phyloP scores from a whole-genome alignment of 768 basidiomycete genomes.

The Rhodotorula babjevae region DNA sequence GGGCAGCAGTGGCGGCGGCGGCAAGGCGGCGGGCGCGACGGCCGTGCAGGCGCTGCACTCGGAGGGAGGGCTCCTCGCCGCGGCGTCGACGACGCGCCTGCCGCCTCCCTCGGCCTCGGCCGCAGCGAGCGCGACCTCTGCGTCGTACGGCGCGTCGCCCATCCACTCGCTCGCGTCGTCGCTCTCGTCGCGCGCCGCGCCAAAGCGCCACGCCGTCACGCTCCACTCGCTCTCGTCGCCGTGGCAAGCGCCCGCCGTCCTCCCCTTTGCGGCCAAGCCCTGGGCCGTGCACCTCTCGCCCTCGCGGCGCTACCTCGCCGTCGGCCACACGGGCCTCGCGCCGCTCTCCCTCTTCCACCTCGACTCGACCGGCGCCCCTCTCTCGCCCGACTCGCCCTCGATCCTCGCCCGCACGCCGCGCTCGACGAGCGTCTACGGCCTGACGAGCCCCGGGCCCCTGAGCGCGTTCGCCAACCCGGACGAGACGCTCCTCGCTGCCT shows the following conservation, averaged over 20 bases:
- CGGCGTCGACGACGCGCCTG: constrained; percentile 1
- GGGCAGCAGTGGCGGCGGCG: too few species aligned
- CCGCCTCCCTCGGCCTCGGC: background rate
- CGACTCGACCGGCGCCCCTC: constrained; percentile 5
- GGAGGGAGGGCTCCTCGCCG: background rate
- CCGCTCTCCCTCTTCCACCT: constrained; percentile 18
- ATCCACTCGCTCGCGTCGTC: constrained; percentile 5
- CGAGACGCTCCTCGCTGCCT: constrained; percentile 18
- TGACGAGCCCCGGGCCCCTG: constrained; percentile 4
- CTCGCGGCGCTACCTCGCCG: constrained; percentile 4
- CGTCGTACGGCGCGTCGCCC: background rate
- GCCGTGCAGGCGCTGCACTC: constrained; percentile 9
- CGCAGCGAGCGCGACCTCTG: too few species aligned
- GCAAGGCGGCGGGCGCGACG: background rate
- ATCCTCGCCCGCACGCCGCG: background rate
- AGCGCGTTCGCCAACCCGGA: constrained; percentile 5
- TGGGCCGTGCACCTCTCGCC: constrained; percentile 23
- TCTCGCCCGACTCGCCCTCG: background rate
- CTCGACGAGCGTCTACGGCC: constrained; percentile 20
- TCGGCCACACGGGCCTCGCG: constrained; percentile 6
- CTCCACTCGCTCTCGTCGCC: constrained; percentile 14
- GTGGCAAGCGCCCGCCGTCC: background rate
- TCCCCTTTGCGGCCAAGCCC: constrained; percentile 12
- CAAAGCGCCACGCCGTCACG: background rate
- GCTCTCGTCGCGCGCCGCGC: constrained; percentile 3